Evolutionary conservation across 225 moss, liverwort and hornwort genomes (phyloP).

Genomic region (Sphagnum tenellum): DNA sequence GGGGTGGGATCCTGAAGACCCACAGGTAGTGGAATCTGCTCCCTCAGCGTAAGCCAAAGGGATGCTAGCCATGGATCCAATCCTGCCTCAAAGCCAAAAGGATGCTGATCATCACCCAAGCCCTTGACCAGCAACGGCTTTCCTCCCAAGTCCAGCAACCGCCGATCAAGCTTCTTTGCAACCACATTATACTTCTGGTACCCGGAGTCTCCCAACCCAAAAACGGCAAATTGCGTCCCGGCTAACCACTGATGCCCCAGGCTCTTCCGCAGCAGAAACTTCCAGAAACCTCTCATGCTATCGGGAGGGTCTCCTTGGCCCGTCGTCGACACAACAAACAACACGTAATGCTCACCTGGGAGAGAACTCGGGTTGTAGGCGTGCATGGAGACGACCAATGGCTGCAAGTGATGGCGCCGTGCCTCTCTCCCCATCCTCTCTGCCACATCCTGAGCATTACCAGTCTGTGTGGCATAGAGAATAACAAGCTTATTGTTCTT

Average conservation of each 20-base stretch:
- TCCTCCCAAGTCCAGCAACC: constrained; percentile 77
- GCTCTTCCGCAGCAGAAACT: constrained; percentile 75
- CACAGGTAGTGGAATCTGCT: constrained; percentile 52
- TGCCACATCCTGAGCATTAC: constrained; percentile 93
- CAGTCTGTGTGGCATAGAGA: constrained; percentile 89
- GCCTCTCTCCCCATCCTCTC: constrained; percentile 88
- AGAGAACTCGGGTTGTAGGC: constrained; percentile 54
- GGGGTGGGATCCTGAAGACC: constrained; percentile 63
- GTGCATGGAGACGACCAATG: constrained; percentile 61
- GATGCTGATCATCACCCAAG: constrained; percentile 96
- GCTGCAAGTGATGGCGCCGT: constrained; percentile 54
- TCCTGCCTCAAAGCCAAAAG: constrained; percentile 93
- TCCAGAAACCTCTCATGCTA: constrained; percentile 83
- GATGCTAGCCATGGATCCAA: constrained; percentile 84
- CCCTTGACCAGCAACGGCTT: constrained; percentile 51
- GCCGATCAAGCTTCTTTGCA: constrained; percentile 88
- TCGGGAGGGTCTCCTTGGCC: constrained; percentile 96
- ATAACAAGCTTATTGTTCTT: constrained; percentile 32
- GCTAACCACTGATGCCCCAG: constrained; percentile 63
- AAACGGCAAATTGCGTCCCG: constrained; percentile 56
- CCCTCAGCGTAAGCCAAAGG: constrained; percentile 67
- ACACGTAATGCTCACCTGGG: constrained; percentile 41
- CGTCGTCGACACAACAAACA: constrained; percentile 81
- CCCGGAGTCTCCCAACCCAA: constrained; percentile 94
- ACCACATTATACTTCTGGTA: constrained; percentile 90